phyloP scores from a whole-genome alignment of 2,329 filamentous ascomycete species.

The Cladophialophora bantiana region DNA sequence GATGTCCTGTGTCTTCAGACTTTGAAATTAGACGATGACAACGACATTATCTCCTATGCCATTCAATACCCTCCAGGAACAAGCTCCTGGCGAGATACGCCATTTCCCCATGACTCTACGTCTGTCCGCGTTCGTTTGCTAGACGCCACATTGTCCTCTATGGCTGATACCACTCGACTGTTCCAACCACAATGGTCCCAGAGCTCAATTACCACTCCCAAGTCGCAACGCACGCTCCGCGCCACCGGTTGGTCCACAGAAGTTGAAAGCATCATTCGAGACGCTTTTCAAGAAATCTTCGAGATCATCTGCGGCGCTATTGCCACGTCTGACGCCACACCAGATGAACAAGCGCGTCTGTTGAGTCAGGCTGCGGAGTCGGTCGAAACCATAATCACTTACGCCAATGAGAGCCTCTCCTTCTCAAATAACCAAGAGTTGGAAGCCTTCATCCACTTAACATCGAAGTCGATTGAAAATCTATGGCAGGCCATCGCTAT shows the following conservation, averaged over 20 bases:
- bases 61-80: slow-evolving; percentile 16
- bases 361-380: slow-evolving; percentile 14
- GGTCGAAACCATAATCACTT: slow-evolving; percentile 23
- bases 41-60: slow-evolving; percentile 14
- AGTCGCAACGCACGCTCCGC: slow-evolving; percentile 12
- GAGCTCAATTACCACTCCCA: slow-evolving; percentile 16
- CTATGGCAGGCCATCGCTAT: slow-evolving; percentile 11
- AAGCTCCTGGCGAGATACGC: background rate
- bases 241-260: slow-evolving; percentile 21
- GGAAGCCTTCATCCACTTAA: slow-evolving; percentile 19
- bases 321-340: background rate
- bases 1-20: background rate
- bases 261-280: slow-evolving; percentile 12
- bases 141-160: slow-evolving; percentile 17
- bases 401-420: slow-evolving; percentile 23
- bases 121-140: slow-evolving; percentile 7
- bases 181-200: slow-evolving; percentile 3
- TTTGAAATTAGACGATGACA: slow-evolving; percentile 1
- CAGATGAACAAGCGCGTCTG: slow-evolving; percentile 4
- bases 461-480: slow-evolving; percentile 11
- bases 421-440: slow-evolving; percentile 12
- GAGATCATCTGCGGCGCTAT: slow-evolving; percentile 7
- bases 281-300: slow-evolving; percentile 16
- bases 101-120: background rate
- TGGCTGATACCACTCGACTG: slow-evolving; percentile 13